A percentile compares a stretch with the other conserved stretches of the same genome.
Evolutionary conservation across 148 eudicot genomes (phyloP).

Genomic region (Selenicereus undatus): DNA sequence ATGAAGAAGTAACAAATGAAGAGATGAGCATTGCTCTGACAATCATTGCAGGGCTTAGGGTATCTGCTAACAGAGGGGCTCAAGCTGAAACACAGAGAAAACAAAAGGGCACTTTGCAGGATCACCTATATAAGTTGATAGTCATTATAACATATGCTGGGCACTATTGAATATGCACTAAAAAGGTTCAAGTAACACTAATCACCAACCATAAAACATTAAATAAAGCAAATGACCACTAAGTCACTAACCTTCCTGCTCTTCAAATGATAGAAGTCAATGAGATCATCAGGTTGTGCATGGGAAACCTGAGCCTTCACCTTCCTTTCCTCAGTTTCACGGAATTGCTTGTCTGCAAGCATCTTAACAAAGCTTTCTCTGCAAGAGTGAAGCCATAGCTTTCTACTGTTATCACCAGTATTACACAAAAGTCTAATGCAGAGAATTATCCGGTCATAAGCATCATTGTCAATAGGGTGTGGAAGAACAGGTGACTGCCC

Average conservation of each 20-base stretch:
- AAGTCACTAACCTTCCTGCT: constrained; percentile 77
- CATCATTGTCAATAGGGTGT: constrained; percentile 88
- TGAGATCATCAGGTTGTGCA: constrained; percentile 94
- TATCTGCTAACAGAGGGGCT: not conserved
- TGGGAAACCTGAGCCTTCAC: constrained; percentile 81
- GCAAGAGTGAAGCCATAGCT: constrained; percentile 89
- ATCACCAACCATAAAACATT: not conserved
- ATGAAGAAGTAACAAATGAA: not conserved
- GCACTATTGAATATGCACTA: not conserved
- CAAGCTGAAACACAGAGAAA: not conserved
- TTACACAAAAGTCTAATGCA: constrained; percentile 79
- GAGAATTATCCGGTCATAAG: constrained; percentile 75
- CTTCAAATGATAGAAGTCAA: constrained; percentile 94
- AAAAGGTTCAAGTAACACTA: not conserved
- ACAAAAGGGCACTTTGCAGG: not conserved
- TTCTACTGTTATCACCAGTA: constrained; percentile 61
- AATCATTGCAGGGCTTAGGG: not conserved
- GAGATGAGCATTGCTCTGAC: not conserved
- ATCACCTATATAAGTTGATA: not conserved
- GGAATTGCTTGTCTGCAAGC: constrained; percentile 91
- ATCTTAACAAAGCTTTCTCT: constrained; percentile 83
- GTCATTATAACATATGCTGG: not conserved
- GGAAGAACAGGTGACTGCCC: constrained; percentile 89
- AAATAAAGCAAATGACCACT: constrained; percentile 4
- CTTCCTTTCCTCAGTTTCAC: constrained; percentile 87